Evolutionary conservation across 192 early-diverging fungal genomes (phyloP), one percentile per base, ranked within the genome.

Genomic region (Umbelopsis isabellina): DNA sequence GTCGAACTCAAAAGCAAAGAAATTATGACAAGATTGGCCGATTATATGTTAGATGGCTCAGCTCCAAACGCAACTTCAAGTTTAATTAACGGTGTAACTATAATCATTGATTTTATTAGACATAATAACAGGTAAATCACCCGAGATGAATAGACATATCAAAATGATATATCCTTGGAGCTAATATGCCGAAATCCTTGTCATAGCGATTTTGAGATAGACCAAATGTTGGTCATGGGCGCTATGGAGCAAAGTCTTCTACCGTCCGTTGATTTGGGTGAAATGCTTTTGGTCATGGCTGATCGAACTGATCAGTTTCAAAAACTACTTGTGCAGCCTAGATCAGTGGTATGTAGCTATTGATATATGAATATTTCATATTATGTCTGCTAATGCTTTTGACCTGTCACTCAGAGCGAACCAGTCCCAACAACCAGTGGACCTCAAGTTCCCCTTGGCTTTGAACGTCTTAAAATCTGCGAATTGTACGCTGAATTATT

Each of bases 401-500:
- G n/a, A 45, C 21, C 11, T 74, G 46, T 41, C 41, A 10, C 46
- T 49, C 70, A 85, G 71, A 80, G 81, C 1, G 84, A 82, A 12
- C 84, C 86, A 2, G 88, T 93, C 27, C 86, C 91, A 13, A 94
- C 93, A 0, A 92, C 93, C 1, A 82, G 91, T 49, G 94, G 95
- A n/a, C 83, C 87, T 71, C 85, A 90, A 70, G 86, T 81, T 45
- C 95, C 87, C 47, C 83, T 99, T 49, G 97, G 98, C n/a, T 93
- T 95, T 74, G 97, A 98, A 81, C 87, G 98, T 13, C 81, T 99
- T 46, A 93, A 93, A 67, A 93, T 94, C 46, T 98, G 98, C 79
- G 98, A 99, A 80, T 87, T 99, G 70, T 96, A 98, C 87, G 98
- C 98, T 5, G 98, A 99, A 83, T 80, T 99, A 18, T 78, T 99